Evolutionary conservation across 2,329 filamentous ascomycete genomes (phyloP), one percentile per base, ranked within the genome.

Genomic region (Claviceps sp.): DNA sequence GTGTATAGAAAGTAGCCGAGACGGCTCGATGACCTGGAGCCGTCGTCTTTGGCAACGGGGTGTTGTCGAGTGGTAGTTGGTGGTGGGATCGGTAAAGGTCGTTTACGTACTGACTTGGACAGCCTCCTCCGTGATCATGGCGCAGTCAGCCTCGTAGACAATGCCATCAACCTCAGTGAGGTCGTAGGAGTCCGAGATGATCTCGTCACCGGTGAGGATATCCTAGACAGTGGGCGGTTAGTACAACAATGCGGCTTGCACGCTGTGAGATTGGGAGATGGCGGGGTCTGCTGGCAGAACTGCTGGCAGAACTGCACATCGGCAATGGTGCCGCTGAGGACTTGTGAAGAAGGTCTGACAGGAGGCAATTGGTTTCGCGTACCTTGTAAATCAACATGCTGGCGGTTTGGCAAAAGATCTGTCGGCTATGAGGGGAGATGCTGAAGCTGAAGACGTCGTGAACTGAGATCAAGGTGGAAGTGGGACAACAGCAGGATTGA

Each of bases 171-270:
- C 68, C 70, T 85, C 77, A 76, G 87, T 88, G 67, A 94, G 71
- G 62, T 89, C 77, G 76, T 85, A 96, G 62, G 86, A 93, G 76
- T 97, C 91, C 66, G 93, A 94, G 82, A 97, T 84, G 71, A 98
- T 80, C 85, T 98, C 93, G 75, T 96, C 91, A 60, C 76, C 87
- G 72, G 81, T 86, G 72, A 96, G 70, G 63, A 93, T 74, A 70
- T 98, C 93, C 93, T 98, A 64, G 55, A 47, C 42, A 49, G 47
- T 55, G 59, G 60, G 61, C 58, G 55, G 61, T 64, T 60, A 63
- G 42, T 40, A 18, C 48, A 26, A 41, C 24, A 47, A 24, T 37
- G 46, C 50, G 50, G 37, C 37, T 47, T 37, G n/a, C n/a, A 41
- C 26, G 24, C 11, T 47, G 13, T 24, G 18, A 13, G 14, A 22